A percentile compares a stretch with the other conserved stretches of the same genome.
phyloP scores from a whole-genome alignment of 2,329 filamentous ascomycete genomes.

The Scleromitrula shiraiana region DNA sequence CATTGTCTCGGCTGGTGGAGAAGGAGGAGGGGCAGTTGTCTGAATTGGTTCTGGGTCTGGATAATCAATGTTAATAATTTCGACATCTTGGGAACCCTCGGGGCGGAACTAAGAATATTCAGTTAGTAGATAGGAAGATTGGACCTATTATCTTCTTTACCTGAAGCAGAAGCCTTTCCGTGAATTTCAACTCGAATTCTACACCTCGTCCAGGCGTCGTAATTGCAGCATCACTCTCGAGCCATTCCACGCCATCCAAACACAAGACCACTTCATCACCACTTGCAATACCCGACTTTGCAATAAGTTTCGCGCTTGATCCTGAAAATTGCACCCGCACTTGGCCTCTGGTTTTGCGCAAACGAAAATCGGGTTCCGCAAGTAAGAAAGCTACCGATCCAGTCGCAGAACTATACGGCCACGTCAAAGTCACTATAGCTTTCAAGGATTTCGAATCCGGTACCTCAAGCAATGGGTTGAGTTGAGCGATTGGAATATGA shows the following conservation, averaged over 20 bases:
- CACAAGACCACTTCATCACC: slow-evolving; percentile 67
- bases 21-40: slow-evolving; percentile 26
- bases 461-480: slow-evolving; percentile 41
- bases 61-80: slow-evolving; percentile 46
- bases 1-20: slow-evolving; percentile 17
- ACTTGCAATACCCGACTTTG: slow-evolving; percentile 61
- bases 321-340: slow-evolving; percentile 70
- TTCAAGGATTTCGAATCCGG: slow-evolving; percentile 43
- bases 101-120: slow-evolving; percentile 36
- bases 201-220: slow-evolving; percentile 43
- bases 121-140: slow-evolving; percentile 13
- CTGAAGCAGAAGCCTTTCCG: slow-evolving; percentile 40
- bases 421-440: slow-evolving; percentile 75
- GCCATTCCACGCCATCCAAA: slow-evolving; percentile 62
- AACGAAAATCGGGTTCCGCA: slow-evolving; percentile 74
- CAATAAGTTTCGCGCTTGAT: slow-evolving; percentile 60
- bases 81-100: slow-evolving; percentile 40
- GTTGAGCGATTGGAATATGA: slow-evolving; percentile 47
- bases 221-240: slow-evolving; percentile 28
- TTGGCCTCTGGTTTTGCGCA: slow-evolving; percentile 70
- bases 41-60: slow-evolving; percentile 24
- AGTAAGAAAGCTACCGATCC: slow-evolving; percentile 70
- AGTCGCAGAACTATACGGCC: slow-evolving; percentile 80
- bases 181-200: slow-evolving; percentile 52
- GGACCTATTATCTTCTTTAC: slow-evolving; percentile 29